Conservation (phyloP, 139 green algal species). For the Coelastrella sp. region DNA sequence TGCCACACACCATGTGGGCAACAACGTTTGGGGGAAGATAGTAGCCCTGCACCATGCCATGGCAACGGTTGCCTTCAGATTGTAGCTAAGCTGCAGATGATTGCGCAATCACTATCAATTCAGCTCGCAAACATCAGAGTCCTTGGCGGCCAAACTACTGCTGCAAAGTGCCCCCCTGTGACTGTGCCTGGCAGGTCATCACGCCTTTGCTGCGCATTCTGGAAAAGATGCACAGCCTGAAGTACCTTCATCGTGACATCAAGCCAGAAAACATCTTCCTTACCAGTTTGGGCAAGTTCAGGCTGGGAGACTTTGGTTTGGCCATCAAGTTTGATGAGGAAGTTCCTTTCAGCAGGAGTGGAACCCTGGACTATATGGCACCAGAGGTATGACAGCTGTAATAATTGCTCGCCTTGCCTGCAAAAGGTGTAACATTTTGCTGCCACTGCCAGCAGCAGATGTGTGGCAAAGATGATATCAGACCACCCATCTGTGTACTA, state of each 20-base stretch:
- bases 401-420: not conserved
- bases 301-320: conserved; percentile 86
- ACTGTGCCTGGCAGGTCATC: conserved; percentile 67
- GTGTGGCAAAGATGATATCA: too few species aligned
- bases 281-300: conserved; percentile 55
- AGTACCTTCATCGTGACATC: conserved; percentile 82
- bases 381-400: conserved; percentile 61
- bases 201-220: conserved; percentile 83
- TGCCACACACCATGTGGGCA: too few species aligned
- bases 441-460: not conserved
- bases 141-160: too few species aligned
- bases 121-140: too few species aligned
- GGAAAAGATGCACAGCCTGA: conserved; percentile 69
- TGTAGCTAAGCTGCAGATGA: not conserved
- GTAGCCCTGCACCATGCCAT: not conserved
- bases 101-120: too few species aligned
- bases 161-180: not conserved
- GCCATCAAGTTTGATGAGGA: conserved; percentile 77
- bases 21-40: not conserved
- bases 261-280: conserved; percentile 94
- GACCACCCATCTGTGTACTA: too few species aligned
- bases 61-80: not conserved
- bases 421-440: not conserved
- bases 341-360: conserved; percentile 80
- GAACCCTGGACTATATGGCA: conserved; percentile 87